A percentile compares a stretch with the other conserved stretches of the same genome.
phyloP scores from a whole-genome alignment of 2,329 filamentous ascomycete genomes.

The Ramichloridium luteum region DNA sequence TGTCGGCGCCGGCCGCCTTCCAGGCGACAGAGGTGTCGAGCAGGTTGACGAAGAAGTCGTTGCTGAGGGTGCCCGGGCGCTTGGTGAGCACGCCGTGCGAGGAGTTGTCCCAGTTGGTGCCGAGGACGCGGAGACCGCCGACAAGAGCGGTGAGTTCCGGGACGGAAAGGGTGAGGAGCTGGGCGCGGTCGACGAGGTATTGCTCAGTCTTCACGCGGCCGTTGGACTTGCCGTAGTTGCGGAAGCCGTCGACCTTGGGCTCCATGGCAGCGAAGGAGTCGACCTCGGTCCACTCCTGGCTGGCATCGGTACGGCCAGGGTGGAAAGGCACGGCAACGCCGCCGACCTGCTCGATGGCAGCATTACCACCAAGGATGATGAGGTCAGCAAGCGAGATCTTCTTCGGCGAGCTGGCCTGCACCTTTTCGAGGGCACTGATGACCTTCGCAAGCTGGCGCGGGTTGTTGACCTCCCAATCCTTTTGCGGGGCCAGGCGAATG shows the following conservation, averaged over 20 bases:
- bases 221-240: conserved; percentile 59
- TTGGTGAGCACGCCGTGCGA: conserved; percentile 55
- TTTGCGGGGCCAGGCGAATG: conserved; percentile 61
- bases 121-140: conserved; percentile 58
- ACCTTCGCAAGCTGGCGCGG: conserved; percentile 52
- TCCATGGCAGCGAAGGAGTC: conserved; percentile 53
- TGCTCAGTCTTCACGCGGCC: conserved; percentile 53
- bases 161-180: conserved; percentile 56
- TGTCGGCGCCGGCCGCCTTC: conserved; percentile 41
- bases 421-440: conserved; percentile 46
- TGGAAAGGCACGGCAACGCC: conserved; percentile 56
- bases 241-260: conserved; percentile 63
- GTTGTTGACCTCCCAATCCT: conserved; percentile 64
- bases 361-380: conserved; percentile 61
- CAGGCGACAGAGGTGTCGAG: conserved; percentile 55
- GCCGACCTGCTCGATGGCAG: conserved; percentile 61
- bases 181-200: conserved; percentile 57
- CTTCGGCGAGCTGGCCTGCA: conserved; percentile 52
- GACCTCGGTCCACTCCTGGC: conserved; percentile 59
- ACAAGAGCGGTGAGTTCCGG: conserved; percentile 60
- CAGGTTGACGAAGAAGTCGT: conserved; percentile 74
- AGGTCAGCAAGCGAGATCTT: conserved; percentile 67
- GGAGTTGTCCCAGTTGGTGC: conserved; percentile 60
- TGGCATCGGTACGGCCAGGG: conserved; percentile 59
- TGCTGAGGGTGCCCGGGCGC: conserved; percentile 55